phyloP scores from a whole-genome alignment of 441 rosid genomes.

The Melianthus villosus region DNA sequence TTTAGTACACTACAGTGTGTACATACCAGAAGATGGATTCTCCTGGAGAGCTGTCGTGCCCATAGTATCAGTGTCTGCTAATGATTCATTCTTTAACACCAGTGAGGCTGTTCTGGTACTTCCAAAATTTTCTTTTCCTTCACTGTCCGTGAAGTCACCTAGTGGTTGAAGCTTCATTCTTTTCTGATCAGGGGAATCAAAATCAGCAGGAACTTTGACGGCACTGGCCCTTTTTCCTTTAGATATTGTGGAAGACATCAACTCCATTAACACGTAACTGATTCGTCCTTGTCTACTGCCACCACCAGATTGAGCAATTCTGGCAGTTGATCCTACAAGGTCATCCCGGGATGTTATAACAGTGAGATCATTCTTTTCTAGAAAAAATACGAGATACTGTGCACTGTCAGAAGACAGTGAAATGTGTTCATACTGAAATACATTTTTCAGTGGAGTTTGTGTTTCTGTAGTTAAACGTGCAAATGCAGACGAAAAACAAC shows the following conservation, averaged over 20 bases:
- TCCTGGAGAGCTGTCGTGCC: slow-evolving; percentile 34
- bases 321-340: slow-evolving; percentile 17
- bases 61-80: slow-evolving; percentile 53
- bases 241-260: slow-evolving; percentile 23
- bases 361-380: slow-evolving; percentile 11
- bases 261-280: slow-evolving; percentile 22
- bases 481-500: not conserved
- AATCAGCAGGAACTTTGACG: slow-evolving; percentile 27
- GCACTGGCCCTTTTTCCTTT: slow-evolving; percentile 32
- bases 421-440: too few species aligned
- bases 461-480: slow-evolving; percentile 10
- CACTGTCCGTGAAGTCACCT: slow-evolving; percentile 36
- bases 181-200: slow-evolving; percentile 22
- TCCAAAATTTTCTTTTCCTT: slow-evolving; percentile 19
- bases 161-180: slow-evolving; percentile 36
- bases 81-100: slow-evolving; percentile 35
- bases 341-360: slow-evolving; percentile 16
- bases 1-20: too few species aligned
- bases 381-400: too few species aligned
- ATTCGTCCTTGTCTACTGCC: too few species aligned
- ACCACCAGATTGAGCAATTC: slow-evolving; percentile 13
- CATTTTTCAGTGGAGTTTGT: slow-evolving; percentile 12
- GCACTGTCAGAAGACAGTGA: too few species aligned
- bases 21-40: slow-evolving; percentile 32
- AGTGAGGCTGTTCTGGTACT: slow-evolving; percentile 11